Conservation (phyloP, 2,329 filamentous ascomycete genomes). For the Harringtonia aguacate region DNA sequence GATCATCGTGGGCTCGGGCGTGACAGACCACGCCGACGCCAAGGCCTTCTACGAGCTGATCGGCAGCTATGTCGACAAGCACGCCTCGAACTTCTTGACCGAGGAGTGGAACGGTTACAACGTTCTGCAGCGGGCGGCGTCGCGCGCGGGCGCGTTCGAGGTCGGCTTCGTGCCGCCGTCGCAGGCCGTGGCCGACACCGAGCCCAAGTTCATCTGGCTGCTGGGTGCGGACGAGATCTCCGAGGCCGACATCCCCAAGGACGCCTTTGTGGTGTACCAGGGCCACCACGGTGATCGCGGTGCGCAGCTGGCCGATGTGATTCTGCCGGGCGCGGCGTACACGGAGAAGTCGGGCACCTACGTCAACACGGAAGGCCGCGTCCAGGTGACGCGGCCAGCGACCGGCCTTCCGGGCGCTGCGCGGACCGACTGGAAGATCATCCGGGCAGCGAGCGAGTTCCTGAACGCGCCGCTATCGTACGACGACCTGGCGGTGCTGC, state of each 20-base stretch:
- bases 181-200: slow-evolving; percentile 67
- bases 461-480: slow-evolving; percentile 80
- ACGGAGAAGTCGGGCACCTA: slow-evolving; percentile 96
- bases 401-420: slow-evolving; percentile 82
- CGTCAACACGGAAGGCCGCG: slow-evolving; percentile 94
- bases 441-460: slow-evolving; percentile 87
- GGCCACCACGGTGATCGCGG: slow-evolving; percentile 94
- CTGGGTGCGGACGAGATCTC: slow-evolving; percentile 88
- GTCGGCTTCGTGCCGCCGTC: slow-evolving; percentile 89
- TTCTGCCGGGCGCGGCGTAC: slow-evolving; percentile 90
- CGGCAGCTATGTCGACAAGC: slow-evolving; percentile 85
- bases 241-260: slow-evolving; percentile 80
- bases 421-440: slow-evolving; percentile 97
- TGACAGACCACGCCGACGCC: slow-evolving; percentile 81
- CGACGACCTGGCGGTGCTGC: slow-evolving; percentile 79
- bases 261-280: slow-evolving; percentile 95
- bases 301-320: slow-evolving; percentile 83
- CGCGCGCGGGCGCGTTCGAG: slow-evolving; percentile 87
- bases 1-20: slow-evolving; percentile 90
- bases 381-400: slow-evolving; percentile 85
- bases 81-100: slow-evolving; percentile 77
- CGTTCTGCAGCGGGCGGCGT: slow-evolving; percentile 86
- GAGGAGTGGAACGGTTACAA: slow-evolving; percentile 97
- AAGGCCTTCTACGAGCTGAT: slow-evolving; percentile 91
- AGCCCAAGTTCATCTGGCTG: slow-evolving; percentile 93